Conservation (phyloP, 2,329 filamentous ascomycete species). For the Paraphoma chrysanthemicola region DNA sequence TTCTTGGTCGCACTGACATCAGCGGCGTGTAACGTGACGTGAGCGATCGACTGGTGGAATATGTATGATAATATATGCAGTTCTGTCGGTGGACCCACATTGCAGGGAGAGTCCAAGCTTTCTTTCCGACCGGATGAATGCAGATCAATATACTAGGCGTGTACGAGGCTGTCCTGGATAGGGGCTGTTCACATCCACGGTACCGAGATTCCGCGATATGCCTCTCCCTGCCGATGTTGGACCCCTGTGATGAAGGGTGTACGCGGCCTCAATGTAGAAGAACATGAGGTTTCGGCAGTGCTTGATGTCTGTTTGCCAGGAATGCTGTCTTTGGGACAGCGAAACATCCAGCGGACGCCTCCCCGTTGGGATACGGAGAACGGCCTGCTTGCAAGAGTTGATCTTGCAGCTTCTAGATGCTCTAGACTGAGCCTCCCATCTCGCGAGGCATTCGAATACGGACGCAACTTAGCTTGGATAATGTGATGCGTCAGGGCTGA, state of each 20-base stretch:
- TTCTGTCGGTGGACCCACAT: neutral
- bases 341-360: too few species aligned
- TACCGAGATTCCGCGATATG: neutral
- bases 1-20: slow-evolving; percentile 2
- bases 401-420: neutral
- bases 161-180: slow-evolving; percentile 15
- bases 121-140: slow-evolving; percentile 34
- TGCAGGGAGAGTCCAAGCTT: slow-evolving; percentile 4
- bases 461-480: too few species aligned
- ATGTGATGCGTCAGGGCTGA: neutral
- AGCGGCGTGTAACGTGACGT: slow-evolving; percentile 10
- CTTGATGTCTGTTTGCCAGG: too few species aligned
- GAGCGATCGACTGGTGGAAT: slow-evolving; percentile 17
- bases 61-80: neutral
- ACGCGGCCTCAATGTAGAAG: slow-evolving; percentile 31
- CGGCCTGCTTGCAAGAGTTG: neutral
- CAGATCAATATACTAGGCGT: slow-evolving; percentile 26
- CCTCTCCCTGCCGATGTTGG: neutral
- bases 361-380: neutral
- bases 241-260: slow-evolving; percentile 13
- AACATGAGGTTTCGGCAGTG: neutral
- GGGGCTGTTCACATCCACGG: neutral
- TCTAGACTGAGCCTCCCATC: neutral
- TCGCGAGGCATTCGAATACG: neutral
- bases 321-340: too few species aligned